Conservation (phyloP, 129 eudicot species). For the Erigeron canadensis region DNA sequence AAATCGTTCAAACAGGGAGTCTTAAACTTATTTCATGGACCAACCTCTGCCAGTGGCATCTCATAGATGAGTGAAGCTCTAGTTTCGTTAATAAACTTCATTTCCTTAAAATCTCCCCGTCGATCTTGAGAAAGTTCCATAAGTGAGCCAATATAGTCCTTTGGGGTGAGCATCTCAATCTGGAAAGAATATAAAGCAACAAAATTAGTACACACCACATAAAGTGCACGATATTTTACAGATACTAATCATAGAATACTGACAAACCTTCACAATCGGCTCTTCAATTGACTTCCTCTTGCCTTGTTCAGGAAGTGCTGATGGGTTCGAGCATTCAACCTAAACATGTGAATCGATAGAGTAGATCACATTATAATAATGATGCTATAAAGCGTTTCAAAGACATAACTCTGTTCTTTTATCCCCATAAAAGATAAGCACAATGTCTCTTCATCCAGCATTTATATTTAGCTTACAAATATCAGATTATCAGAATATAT, state of each 20-base stretch:
- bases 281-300: constrained; percentile 85
- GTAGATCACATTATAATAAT: neutral
- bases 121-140: constrained; percentile 99
- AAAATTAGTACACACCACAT: neutral
- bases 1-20: neutral
- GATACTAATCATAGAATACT: neutral
- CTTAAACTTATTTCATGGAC: constrained; percentile 3
- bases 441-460: neutral
- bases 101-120: constrained; percentile 89
- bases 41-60: constrained; percentile 97
- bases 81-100: constrained; percentile 80
- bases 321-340: constrained; percentile 97
- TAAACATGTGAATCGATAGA: constrained; percentile 27
- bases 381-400: neutral
- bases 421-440: constrained; percentile 1
- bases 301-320: constrained; percentile 92
- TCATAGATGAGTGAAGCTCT: constrained; percentile 83
- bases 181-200: constrained; percentile 26
- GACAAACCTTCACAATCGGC: constrained; percentile 84
- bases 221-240: neutral
- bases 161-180: constrained; percentile 98
- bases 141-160: constrained; percentile 89
- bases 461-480: constrained; percentile 2
- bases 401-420: neutral
- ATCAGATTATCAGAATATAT: too few species aligned